Base-by-base conservation (phyloP, 2,329 filamentous ascomycete genomes). In the Colletotrichum lentis region DNA sequence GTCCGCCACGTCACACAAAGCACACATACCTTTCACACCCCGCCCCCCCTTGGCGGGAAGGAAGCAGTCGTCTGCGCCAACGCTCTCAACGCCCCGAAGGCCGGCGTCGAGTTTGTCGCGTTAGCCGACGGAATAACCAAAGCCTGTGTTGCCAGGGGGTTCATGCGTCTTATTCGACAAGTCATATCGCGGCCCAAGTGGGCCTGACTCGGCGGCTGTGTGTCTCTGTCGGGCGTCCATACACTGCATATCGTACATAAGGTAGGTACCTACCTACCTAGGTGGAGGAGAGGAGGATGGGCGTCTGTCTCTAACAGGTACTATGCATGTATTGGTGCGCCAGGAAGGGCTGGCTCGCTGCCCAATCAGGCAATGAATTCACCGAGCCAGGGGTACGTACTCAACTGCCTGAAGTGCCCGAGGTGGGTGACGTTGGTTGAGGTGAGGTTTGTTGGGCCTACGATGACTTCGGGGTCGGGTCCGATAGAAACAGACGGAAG, bases 291-390 rank as follows among this genome's bases (percentile, higher is more conserved):
- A 41, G 27, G 27, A 57, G 39, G 41, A 43, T 20, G 14, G 55
- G 27, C 27, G 55, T 44, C 43, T 44, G 55, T 44, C 43, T 44
- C 16, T 22, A 12, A 39, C 54, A 41, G 27, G 43, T n/a, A n/a
- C n/a, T n/a, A n/a, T n/a, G n/a, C n/a, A n/a, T n/a, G n/a, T n/a
- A 47, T 35, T 20, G 27, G 56, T 55, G 35, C 22, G 44, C 53
- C 12, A 37, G 20, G 35, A 20, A 12, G 47, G 62, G 27, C 52
- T n/a, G 27, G 7, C 27, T 31, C 27, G 18, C 39, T 63, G 27
- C 58, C 59, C 59, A 67, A 67, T 56, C 52, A 52, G 52, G 43
- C 22, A 46, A 56, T 50, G 31, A 61, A n/a, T 50, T 55, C 63
- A 27, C 57, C 63, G 63, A 65, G 57, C 27, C 27, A 5, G 7